Evolutionary conservation across 106 monocot species (phyloP), one percentile per base, ranked within the genome.

Genomic region (Agapanthus africanus): DNA sequence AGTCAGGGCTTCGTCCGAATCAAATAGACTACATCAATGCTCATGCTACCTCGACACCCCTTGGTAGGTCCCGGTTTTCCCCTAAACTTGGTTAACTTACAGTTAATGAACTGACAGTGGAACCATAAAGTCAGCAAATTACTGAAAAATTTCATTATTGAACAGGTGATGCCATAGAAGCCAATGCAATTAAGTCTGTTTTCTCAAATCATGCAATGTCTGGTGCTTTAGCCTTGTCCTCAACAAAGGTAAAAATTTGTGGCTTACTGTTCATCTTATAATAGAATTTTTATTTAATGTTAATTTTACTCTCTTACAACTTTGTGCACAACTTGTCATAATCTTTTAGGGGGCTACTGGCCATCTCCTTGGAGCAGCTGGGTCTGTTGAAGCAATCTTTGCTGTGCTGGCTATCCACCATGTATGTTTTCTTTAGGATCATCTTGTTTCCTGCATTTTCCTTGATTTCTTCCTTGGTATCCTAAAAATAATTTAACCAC

Each of bases 381-480:
- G 97, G n/a, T 79, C 97, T 46, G 92, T 99, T 8, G 97, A 99
- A 86, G 97, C 92, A 70, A 99, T 99, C 64, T 99, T 99, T 67
- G 64, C 82, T 31, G 77, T 99, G 32, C 71, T 99, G 51, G 75
- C 97, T 39, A 85, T 99, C 42, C 77, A 92, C 68, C 84, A 87
- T 79, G 95, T 97, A 86, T 70, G 83, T 37, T 61, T 57, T 7
- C 36, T 39, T 41, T 41, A 22, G 18, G 2, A 59, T 59, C 32
- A 32, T 18, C 40, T 37, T 39, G 19, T 64, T 64, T 22, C 11
- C 38, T 64, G 2, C 6, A 38, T 2, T 56, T 28, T 28, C n/a
- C n/a, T n/a, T 21, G 2, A 56, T 28, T 11, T 30, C 26, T 13
- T 30, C 1, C 15, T 2, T 30, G 15, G 2, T 56, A 30, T 10